A percentile compares a stretch with the other conserved stretches of the same genome.
These are phyloP conservation scores for Leishmania amazonensis DNA, from an alignment of 208 protist species.

Conservation along the genomic window DNA sequence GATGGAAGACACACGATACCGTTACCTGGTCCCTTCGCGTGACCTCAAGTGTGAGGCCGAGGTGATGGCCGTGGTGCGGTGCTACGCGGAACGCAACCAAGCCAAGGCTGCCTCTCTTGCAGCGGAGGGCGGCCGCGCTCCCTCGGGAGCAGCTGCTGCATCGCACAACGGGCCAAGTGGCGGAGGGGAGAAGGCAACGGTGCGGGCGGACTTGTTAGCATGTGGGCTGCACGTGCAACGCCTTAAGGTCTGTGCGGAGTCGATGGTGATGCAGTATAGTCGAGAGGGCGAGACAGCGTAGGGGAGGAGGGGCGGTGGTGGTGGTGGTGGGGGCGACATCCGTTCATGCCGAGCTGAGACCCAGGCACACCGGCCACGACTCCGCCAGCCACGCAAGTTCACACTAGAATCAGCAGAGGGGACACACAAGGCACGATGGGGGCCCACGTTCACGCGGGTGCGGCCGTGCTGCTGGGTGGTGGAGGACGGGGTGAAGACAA, in stretches of 20 bases:
- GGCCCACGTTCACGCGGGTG: neutral
- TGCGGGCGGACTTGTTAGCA: conserved; percentile 44
- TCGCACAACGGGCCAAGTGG: neutral
- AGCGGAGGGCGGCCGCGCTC: neutral
- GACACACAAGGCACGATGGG: neutral
- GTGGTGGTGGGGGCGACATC: neutral
- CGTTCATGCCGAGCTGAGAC: neutral
- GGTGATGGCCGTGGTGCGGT: conserved; percentile 58
- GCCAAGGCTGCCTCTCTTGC: conserved; percentile 2
- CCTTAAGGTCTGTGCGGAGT: conserved; percentile 46
- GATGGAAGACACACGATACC: conserved; percentile 77
- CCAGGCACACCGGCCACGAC: neutral
- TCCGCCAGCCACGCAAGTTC: neutral
- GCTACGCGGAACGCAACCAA: conserved; percentile 58
- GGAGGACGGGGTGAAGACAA: neutral
- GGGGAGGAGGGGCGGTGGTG: neutral
- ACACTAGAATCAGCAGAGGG: neutral
- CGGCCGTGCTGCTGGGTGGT: neutral
- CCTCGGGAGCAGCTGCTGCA: neutral
- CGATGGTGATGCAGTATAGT: conserved; percentile 49
- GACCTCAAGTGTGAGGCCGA: conserved; percentile 63
- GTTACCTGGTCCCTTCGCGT: conserved; percentile 66
- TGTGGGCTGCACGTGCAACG: conserved; percentile 55
- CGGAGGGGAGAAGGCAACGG: conserved; percentile 12
- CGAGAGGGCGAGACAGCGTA: conserved; percentile 20